Evolutionary conservation across 2,329 filamentous ascomycete genomes (phyloP).

Genomic region (Beauveria sp.): DNA sequence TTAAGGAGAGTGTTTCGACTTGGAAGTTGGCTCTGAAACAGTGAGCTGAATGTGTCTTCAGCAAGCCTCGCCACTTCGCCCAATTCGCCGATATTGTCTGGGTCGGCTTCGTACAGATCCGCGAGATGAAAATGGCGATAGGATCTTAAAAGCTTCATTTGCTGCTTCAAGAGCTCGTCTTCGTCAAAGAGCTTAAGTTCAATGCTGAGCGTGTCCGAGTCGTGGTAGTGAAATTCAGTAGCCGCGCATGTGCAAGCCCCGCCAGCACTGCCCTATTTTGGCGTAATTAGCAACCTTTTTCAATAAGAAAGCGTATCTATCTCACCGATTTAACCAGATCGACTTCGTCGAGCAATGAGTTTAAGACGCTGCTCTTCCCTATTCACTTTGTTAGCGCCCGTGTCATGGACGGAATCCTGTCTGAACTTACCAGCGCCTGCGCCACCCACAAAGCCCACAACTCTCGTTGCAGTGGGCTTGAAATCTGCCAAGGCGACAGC

Average conservation of each 20-base stretch:
- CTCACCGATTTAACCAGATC: conserved; percentile 36
- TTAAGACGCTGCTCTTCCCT: conserved; percentile 44
- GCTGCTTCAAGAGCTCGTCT: conserved; percentile 26
- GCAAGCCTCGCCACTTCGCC: conserved; percentile 24
- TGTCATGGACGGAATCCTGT: not conserved
- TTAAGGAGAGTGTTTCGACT: conserved; percentile 17
- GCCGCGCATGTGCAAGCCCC: conserved; percentile 40
- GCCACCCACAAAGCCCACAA: conserved; percentile 40
- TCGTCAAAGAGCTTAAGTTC: conserved; percentile 26
- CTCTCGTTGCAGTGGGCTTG: conserved; percentile 30
- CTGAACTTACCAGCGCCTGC: conserved; percentile 34
- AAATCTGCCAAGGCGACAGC: conserved; percentile 29
- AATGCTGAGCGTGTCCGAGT: conserved; percentile 24
- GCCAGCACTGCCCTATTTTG: conserved; percentile 33
- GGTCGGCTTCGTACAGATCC: not conserved
- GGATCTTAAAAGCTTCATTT: conserved; percentile 26
- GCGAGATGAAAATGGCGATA: conserved; percentile 26
- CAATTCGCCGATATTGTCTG: conserved; percentile 2
- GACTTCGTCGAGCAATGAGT: conserved; percentile 36
- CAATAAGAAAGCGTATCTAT: not conserved
- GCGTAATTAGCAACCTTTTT: not conserved
- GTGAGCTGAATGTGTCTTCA: conserved; percentile 27
- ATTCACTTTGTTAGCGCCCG: not conserved
- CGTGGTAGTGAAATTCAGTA: conserved; percentile 37
- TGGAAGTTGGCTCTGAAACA: conserved; percentile 24